phyloP scores from a whole-genome alignment of 208 protist genomes.

The Leptomonas pyrrhocoris region DNA sequence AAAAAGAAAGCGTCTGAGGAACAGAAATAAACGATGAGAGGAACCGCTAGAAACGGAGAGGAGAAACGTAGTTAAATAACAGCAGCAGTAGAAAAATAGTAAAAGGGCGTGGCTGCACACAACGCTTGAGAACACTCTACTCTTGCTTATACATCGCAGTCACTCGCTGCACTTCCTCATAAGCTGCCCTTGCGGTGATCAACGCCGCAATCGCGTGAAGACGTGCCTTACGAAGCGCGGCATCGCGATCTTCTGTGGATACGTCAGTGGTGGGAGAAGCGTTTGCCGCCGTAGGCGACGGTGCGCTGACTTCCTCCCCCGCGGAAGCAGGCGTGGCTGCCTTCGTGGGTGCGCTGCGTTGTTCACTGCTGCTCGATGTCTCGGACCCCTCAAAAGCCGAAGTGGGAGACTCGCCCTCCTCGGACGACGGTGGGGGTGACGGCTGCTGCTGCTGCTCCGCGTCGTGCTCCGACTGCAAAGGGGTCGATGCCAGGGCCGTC shows the following conservation, averaged over 20 bases:
- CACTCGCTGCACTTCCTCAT: slow-evolving; percentile 32
- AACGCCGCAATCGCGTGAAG: slow-evolving; percentile 26
- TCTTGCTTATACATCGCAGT: slow-evolving; percentile 6
- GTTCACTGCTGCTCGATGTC: not conserved
- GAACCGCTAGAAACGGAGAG: not conserved
- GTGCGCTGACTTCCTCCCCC: too few species aligned
- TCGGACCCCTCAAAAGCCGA: not conserved
- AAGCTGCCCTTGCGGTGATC: slow-evolving; percentile 22
- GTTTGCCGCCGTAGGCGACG: not conserved
- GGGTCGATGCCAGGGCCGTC: not conserved
- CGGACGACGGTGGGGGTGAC: not conserved
- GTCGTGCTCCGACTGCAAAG: not conserved
- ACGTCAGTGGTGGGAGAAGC: not conserved
- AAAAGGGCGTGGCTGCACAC: not conserved
- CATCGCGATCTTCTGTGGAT: not conserved
- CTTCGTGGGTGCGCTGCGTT: not conserved
- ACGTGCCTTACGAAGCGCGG: slow-evolving; percentile 26
- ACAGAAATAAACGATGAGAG: too few species aligned
- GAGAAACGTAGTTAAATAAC: not conserved
- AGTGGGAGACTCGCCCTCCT: not conserved
- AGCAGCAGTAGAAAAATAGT: too few species aligned
- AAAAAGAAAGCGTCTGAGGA: not conserved
- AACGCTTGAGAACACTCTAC: not conserved
- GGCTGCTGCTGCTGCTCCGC: not conserved
- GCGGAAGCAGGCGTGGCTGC: not conserved